phyloP scores from a whole-genome alignment of 2,329 filamentous ascomycete genomes.

The Ceratocystis cacaofunesta region DNA sequence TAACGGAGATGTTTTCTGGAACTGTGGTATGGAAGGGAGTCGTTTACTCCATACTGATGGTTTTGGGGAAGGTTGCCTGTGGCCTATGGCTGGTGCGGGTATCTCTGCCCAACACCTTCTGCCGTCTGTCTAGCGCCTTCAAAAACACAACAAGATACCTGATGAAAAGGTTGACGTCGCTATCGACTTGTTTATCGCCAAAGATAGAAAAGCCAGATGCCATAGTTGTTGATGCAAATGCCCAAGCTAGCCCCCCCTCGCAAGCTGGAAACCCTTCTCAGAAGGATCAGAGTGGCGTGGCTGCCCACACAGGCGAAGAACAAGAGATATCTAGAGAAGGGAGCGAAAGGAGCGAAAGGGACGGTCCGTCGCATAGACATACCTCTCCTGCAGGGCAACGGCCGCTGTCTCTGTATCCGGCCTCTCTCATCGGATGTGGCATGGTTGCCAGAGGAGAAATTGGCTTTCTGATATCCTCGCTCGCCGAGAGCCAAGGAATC shows the following conservation, averaged over 20 bases:
- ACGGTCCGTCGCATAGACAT: background rate
- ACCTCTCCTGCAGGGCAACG: background rate
- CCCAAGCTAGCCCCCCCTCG: background rate
- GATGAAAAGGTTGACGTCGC: background rate
- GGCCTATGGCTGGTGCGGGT: conserved; percentile 39
- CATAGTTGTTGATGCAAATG: background rate
- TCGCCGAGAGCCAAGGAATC: conserved; percentile 42
- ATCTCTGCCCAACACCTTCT: background rate
- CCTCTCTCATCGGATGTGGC: conserved; percentile 46
- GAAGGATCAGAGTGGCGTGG: background rate
- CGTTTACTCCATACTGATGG: conserved; percentile 59
- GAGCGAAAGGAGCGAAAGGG: background rate
- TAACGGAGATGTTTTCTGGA: conserved; percentile 51
- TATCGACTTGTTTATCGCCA: background rate
- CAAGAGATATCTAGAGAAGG: background rate
- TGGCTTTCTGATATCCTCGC: conserved; percentile 57
- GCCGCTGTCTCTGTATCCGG: conserved; percentile 50
- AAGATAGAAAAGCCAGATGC: background rate
- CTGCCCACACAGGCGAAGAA: background rate
- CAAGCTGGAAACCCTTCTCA: background rate
- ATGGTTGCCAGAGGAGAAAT: conserved; percentile 65
- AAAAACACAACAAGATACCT: background rate
- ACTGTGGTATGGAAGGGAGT: conserved; percentile 56
- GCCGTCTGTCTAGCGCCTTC: background rate
- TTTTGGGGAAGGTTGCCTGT: conserved; percentile 44